These are phyloP conservation scores for Nectriaceae sp. DNA, from an alignment of 2,329 filamentous ascomycete species.

Conservation along the genomic window DNA sequence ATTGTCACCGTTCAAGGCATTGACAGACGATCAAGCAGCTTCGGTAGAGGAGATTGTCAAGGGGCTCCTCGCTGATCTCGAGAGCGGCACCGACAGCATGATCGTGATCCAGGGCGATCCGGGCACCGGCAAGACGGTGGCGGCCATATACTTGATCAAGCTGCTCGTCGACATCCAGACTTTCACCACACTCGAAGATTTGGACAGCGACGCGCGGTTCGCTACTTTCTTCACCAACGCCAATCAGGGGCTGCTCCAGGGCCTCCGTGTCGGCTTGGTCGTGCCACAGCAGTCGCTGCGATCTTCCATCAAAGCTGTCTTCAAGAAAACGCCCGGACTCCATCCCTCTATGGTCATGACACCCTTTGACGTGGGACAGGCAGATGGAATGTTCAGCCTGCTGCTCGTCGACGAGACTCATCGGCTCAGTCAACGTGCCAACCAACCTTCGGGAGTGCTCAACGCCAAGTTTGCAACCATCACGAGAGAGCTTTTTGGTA, in stretches of 20 bases:
- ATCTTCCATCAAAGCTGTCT: constrained; percentile 9
- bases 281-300: constrained; percentile 9
- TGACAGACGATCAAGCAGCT: no score
- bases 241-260: constrained; percentile 6
- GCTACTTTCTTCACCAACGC: constrained; percentile 6
- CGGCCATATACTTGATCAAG: constrained; percentile 10
- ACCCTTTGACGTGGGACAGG: constrained; percentile 11
- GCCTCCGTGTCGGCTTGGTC: constrained; percentile 7
- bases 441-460: constrained; percentile 8
- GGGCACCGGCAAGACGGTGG: constrained; percentile 9
- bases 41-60: no score
- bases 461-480: constrained; percentile 10
- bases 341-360: constrained; percentile 9
- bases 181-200: constrained; percentile 11
- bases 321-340: constrained; percentile 9
- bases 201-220: constrained; percentile 8
- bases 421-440: constrained; percentile 10
- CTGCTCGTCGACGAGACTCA: constrained; percentile 8
- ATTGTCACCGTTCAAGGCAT: no score
- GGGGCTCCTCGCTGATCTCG: no score
- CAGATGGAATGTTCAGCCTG: no score
- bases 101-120: no score
- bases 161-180: constrained; percentile 7
- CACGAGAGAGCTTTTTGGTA: constrained; percentile 7
- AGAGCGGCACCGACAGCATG: no score